Base-by-base conservation (phyloP, 2,329 filamentous ascomycete species). In the Thielaviopsis euricoi region DNA sequence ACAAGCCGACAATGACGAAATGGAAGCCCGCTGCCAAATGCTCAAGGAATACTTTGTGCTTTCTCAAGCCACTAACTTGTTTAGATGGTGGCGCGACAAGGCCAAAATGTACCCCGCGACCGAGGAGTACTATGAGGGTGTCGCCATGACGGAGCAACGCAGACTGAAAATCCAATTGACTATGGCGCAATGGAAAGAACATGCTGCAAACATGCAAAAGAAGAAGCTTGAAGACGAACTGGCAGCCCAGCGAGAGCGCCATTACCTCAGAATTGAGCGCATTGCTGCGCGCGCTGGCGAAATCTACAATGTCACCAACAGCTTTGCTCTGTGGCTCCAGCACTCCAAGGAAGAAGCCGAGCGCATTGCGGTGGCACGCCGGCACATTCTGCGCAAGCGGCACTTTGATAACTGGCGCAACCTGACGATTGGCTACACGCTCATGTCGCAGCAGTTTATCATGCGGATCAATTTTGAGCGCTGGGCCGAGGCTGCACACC, bases 361-460 rank as follows among this genome's bases (percentile, higher is more conserved):
- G 61, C 78, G 80, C 48, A 87, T 86, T 3, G 80, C 78, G 4
- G 75, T 81, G 49, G 87, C 86, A 21, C 77, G 85, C 61, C 75
- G 81, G 61, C 85, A 88, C 66, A 81, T 90, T 60, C 71, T 93
- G 57, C 76, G 83, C 58, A 80, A 72, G 59, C 71, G 72, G 12
- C 61, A 65, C 49, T 65, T 65, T 52, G 61, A 63, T 49, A 55
- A 60, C 13, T 65, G 64, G 64, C 62, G 61, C 7, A 52, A 62
- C 6, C 50, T 62, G 29, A 61, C 63, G n/a, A 22, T 56, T 6
- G 52, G 59, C 48, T 60, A 58, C 33, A 26, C 53, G 13, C 26
- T 55, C n/a, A 53, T 60, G 46, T 53, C 59, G 2, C 59, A 56
- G 23, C 40, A 43, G 29, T 58, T 58, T 29, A 51, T 58, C 13